phyloP scores from a whole-genome alignment of 179 eudicot genomes.

The Gypsophila paniculata region DNA sequence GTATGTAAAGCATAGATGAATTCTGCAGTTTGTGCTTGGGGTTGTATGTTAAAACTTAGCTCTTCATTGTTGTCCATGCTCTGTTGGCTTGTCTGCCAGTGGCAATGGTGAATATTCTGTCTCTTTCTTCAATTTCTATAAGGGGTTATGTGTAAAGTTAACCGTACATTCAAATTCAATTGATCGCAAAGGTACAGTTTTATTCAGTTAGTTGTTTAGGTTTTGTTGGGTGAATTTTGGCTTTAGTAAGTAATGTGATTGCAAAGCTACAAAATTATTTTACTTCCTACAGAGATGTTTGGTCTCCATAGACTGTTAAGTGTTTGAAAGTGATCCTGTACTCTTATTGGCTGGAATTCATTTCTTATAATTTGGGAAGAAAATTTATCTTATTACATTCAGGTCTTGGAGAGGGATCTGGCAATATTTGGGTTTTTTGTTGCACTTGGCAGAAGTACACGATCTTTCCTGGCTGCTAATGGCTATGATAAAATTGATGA shows the following conservation, averaged over 20 bases:
- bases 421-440: slow-evolving; percentile 90
- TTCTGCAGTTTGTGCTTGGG: too few species aligned
- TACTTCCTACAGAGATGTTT: not conserved
- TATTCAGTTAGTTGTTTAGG: not conserved
- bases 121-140: not conserved
- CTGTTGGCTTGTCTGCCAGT: too few species aligned
- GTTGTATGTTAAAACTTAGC: too few species aligned
- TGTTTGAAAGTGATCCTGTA: not conserved
- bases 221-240: not conserved
- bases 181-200: slow-evolving; percentile 2
- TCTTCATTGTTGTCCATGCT: too few species aligned
- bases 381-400: slow-evolving; percentile 3
- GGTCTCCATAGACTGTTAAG: not conserved
- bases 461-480: slow-evolving; percentile 61
- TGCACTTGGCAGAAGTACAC: slow-evolving; percentile 85
- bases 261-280: too few species aligned
- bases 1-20: too few species aligned
- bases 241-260: not conserved
- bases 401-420: slow-evolving; percentile 88
- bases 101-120: too few species aligned
- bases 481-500: slow-evolving; percentile 61
- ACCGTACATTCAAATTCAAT: not conserved
- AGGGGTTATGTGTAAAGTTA: not conserved
- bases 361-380: not conserved
- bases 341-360: not conserved